phyloP scores from a whole-genome alignment of 2,329 filamentous ascomycete species.

The Diplodia intermedia region DNA sequence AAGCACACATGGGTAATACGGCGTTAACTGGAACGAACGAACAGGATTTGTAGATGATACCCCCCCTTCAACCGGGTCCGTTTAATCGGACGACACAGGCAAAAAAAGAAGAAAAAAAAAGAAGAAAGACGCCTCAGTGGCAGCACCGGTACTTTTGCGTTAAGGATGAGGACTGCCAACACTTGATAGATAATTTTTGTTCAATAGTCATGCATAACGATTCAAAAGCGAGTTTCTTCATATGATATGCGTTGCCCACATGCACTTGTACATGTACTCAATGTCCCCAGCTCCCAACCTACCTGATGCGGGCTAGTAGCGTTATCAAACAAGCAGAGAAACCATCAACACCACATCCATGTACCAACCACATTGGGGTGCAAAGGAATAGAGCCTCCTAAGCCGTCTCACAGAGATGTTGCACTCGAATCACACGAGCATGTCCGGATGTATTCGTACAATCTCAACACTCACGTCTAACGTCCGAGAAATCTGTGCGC shows the following conservation, averaged over 20 bases:
- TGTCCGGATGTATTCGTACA: too few relatives aligned
- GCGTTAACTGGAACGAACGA: not conserved
- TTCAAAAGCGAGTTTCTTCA: not conserved
- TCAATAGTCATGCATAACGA: not conserved
- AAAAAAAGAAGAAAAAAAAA: not conserved
- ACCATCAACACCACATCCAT: not conserved
- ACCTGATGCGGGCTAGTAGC: not conserved
- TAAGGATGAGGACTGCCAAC: not conserved
- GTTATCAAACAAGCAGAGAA: not conserved
- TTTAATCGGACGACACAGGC: not conserved
- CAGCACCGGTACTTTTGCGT: not conserved
- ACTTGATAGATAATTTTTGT: not conserved
- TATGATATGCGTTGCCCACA: not conserved
- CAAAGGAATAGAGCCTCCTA: too few relatives aligned
- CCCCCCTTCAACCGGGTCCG: not conserved
- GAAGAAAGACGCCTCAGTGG: too few relatives aligned
- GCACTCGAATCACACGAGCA: too few relatives aligned
- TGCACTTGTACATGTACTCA: not conserved
- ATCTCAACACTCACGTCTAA: too few relatives aligned
- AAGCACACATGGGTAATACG: not conserved
- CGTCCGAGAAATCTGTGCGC: too few relatives aligned
- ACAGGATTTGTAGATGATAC: constrained; percentile 13
- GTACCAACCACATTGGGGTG: too few relatives aligned
- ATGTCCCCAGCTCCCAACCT: not conserved
- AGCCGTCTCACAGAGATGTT: too few relatives aligned